phyloP scores from a whole-genome alignment of 1,139 yeast genomes.

The Debaryomycetaceae sp. region DNA sequence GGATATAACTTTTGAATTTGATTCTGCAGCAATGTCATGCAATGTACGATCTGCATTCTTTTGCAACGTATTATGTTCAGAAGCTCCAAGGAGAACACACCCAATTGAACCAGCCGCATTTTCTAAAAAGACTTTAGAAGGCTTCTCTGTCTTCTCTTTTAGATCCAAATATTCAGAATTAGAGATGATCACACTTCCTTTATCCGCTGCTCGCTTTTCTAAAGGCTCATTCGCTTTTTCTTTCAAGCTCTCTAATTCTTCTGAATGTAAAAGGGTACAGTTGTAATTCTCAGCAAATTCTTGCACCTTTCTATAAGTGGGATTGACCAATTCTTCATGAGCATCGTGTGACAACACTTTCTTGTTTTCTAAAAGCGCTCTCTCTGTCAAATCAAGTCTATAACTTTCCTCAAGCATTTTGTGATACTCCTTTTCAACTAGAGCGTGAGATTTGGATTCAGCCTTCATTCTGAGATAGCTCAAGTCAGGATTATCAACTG shows the following conservation, averaged over 20 bases:
- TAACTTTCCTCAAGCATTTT: constrained; percentile 10
- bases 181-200: constrained; percentile 9
- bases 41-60: constrained; percentile 10
- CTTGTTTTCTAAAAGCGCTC: constrained; percentile 8
- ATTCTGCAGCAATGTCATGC: constrained; percentile 13
- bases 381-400: constrained; percentile 5
- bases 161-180: constrained; percentile 11
- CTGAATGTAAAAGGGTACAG: constrained; percentile 7
- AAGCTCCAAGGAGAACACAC: constrained; percentile 8
- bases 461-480: constrained; percentile 25
- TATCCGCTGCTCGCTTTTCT: constrained; percentile 13
- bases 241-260: constrained; percentile 13
- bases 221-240: constrained; percentile 6
- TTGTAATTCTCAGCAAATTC: constrained; percentile 9
- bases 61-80: constrained; percentile 10
- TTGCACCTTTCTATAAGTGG: constrained; percentile 31
- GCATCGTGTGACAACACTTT: background rate
- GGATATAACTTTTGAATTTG: constrained; percentile 8
- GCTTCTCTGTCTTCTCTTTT: constrained; percentile 12
- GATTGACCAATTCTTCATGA: constrained; percentile 17
- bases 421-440: constrained; percentile 13
- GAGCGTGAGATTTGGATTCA: constrained; percentile 4
- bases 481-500: constrained; percentile 26
- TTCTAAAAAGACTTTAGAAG: constrained; percentile 30
- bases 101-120: constrained; percentile 22